Conservation (phyloP, 2,329 filamentous ascomycete species). For the Sporothrix schenckii region DNA sequence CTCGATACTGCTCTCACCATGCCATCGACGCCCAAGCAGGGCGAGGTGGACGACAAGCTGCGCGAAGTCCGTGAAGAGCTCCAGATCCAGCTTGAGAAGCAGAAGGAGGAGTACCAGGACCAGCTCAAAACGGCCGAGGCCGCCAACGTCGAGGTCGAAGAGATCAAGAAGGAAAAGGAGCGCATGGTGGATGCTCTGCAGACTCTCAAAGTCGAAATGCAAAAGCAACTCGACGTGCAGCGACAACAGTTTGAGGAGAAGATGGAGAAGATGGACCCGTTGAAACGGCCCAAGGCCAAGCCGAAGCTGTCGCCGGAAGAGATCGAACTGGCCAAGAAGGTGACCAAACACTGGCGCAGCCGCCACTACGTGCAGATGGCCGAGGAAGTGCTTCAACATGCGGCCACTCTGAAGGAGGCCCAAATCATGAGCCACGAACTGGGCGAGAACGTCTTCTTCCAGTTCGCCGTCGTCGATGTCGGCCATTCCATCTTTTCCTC, state of each 20-base stretch:
- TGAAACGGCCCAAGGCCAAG: conserved; percentile 63
- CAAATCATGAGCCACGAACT: conserved; percentile 98
- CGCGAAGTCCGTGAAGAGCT: conserved; percentile 78
- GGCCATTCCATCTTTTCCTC: conserved; percentile 90
- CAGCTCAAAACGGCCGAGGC: conserved; percentile 76
- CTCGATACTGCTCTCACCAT: conserved; percentile 92
- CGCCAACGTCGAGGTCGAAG: conserved; percentile 76
- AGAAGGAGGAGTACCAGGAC: conserved; percentile 80
- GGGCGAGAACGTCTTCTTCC: conserved; percentile 89
- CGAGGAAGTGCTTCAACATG: conserved; percentile 85
- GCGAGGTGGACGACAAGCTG: conserved; percentile 74
- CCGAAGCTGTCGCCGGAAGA: conserved; percentile 72
- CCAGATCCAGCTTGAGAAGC: conserved; percentile 78
- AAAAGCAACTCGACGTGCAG: conserved; percentile 80
- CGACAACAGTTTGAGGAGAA: conserved; percentile 83
- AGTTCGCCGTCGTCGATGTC: conserved; percentile 87
- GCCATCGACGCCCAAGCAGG: conserved; percentile 84
- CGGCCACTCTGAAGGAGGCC: conserved; percentile 86
- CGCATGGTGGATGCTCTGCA: conserved; percentile 82
- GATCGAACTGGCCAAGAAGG: conserved; percentile 67
- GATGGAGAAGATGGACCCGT: conserved; percentile 72
- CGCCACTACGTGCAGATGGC: conserved; percentile 93
- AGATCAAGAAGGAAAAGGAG: conserved; percentile 78
- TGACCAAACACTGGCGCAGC: conserved; percentile 75
- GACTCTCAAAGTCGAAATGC: conserved; percentile 83